Base-by-base conservation (phyloP, 192 early-diverging fungal genomes). In the Linnemannia schmuckeri region DNA sequence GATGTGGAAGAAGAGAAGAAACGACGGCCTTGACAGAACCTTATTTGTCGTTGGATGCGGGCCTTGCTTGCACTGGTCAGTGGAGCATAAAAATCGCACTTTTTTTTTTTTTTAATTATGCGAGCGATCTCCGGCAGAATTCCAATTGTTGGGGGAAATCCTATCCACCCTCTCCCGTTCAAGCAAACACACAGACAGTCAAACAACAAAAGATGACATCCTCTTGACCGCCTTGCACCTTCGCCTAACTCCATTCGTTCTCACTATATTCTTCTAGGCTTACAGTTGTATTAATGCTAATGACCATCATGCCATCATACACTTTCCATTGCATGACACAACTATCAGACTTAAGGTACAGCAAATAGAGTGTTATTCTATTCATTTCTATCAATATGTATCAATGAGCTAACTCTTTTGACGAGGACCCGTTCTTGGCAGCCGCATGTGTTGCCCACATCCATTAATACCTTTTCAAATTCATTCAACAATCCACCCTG, bases 111-210 rank as follows among this genome's bases (percentile, higher is more conserved):
- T 30, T n/a, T n/a, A n/a, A 18, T 17, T 70, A 33, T 35, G 41
- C 35, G 37, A 12, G 41, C 35, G 37, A 12, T 41, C 33, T 41
- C 52, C 24, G 61, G 27, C 61, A 66, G 9, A 49, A 22, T 46
- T 46, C 22, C 44, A 78, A 44, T 78, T 78, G 76, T 78, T 78
- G 76, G 76, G 76, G 76, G 44, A 70, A 70, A 69, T 22, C 4
- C 6, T 20, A 52, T 52, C 49, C 49, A 52, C 49, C 20, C 17
- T 52, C 49, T 22, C 49, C 15, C 49, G 49, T 44, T 44, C 42
- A 44, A 44, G 37, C 12, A 46, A 3, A 13, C 3, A 44, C 10
- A 44, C 12, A 46, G 44, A 10, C 42, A 44, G 42, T 9, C 42
- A 44, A 9, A 46, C 12, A 42, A 30, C 42, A 33, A 46, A 42